These are phyloP conservation scores for Emmonsia crescens DNA, from an alignment of 2,329 filamentous ascomycete species.

Conservation along the genomic window DNA sequence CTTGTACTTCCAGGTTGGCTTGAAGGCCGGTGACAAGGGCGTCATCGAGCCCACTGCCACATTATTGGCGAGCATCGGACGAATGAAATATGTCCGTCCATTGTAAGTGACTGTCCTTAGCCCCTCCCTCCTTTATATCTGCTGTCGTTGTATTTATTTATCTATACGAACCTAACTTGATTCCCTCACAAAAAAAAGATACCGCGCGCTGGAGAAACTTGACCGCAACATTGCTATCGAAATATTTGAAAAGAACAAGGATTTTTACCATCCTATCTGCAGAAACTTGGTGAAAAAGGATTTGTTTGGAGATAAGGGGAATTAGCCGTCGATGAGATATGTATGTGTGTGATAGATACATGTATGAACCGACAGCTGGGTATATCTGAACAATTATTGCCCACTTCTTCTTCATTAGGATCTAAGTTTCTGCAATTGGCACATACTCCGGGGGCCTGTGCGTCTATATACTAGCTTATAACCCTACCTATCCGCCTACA, in stretches of 20 bases:
- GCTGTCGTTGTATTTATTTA: background rate
- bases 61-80: slow-evolving; percentile 68
- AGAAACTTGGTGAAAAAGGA: slow-evolving; percentile 79
- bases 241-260: slow-evolving; percentile 77
- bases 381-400: background rate
- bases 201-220: slow-evolving; percentile 61
- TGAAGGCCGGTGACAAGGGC: slow-evolving; percentile 59
- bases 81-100: slow-evolving; percentile 95
- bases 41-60: slow-evolving; percentile 62
- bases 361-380: background rate
- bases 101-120: slow-evolving; percentile 40
- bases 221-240: slow-evolving; percentile 63
- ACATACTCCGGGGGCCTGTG: background rate
- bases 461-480: background rate
- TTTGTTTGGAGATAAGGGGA: slow-evolving; percentile 40
- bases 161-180: background rate
- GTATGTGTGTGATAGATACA: background rate
- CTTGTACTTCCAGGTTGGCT: slow-evolving; percentile 67
- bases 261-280: slow-evolving; percentile 96
- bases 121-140: background rate
- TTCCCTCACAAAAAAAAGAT: slow-evolving; percentile 20
- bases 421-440: background rate
- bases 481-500: background rate
- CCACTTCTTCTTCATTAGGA: background rate
- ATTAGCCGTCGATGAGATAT: background rate